Evolutionary conservation across 2,329 filamentous ascomycete species (phyloP).

Genomic region (Aquanectria penicillioides): DNA sequence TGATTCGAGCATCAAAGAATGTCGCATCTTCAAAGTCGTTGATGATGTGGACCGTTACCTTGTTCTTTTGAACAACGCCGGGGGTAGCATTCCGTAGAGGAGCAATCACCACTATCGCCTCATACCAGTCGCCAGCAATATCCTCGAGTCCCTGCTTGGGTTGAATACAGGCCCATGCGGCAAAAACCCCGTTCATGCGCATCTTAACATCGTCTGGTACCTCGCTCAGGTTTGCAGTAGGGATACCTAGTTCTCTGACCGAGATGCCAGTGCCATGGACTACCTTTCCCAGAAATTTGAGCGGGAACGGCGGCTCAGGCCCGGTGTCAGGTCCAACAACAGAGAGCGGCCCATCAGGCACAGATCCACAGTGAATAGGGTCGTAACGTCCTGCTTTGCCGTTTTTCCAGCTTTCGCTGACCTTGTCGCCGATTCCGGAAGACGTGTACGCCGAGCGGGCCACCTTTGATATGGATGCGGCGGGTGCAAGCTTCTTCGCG

Average conservation of each 20-base stretch:
- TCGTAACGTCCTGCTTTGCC: constrained; percentile 50
- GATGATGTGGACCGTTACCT: constrained; percentile 64
- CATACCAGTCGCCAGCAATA: constrained; percentile 62
- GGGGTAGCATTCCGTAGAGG: constrained; percentile 58
- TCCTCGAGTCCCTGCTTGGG: constrained; percentile 44
- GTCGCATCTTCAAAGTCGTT: constrained; percentile 56
- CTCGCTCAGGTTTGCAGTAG: constrained; percentile 63
- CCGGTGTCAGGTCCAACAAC: constrained; percentile 61
- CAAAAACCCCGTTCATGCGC: constrained; percentile 69
- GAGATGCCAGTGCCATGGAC: constrained; percentile 55
- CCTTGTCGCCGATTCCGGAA: constrained; percentile 37
- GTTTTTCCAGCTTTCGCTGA: constrained; percentile 50
- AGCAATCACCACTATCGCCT: constrained; percentile 66
- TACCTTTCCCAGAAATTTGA: constrained; percentile 61
- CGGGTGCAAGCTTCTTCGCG: constrained; percentile 50
- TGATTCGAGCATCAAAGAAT: constrained; percentile 57
- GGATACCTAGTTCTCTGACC: constrained; percentile 54
- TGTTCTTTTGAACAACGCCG: constrained; percentile 58
- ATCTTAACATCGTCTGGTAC: constrained; percentile 63
- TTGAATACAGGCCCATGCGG: constrained; percentile 68
- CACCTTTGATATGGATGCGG: constrained; percentile 48
- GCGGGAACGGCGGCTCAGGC: constrained; percentile 62
- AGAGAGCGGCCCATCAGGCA: constrained; percentile 45
- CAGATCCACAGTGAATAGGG: constrained; percentile 44
- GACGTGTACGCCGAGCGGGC: constrained; percentile 51